Evolutionary conservation across 2,329 filamentous ascomycete genomes (phyloP).

Genomic region (Botrytis porri): DNA sequence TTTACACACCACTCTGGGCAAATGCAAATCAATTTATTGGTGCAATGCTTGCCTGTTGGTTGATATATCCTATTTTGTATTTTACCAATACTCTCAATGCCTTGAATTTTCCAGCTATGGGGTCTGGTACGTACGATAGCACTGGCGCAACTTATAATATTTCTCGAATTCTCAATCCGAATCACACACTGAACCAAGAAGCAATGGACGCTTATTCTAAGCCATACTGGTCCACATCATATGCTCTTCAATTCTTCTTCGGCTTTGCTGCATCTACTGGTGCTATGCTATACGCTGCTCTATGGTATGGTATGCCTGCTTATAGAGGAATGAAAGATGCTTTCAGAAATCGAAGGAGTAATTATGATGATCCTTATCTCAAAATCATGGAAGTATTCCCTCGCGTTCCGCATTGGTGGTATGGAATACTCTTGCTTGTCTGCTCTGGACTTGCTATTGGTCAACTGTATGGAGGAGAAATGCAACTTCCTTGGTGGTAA

Average conservation of each 20-base stretch:
- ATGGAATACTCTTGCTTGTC: slow-evolving; percentile 43
- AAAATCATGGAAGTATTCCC: slow-evolving; percentile 47
- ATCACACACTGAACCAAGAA: slow-evolving; percentile 28
- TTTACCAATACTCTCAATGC: slow-evolving; percentile 45
- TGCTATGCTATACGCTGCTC: slow-evolving; percentile 44
- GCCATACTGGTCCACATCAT: slow-evolving; percentile 40
- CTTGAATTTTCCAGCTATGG: slow-evolving; percentile 43
- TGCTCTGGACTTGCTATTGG: slow-evolving; percentile 45
- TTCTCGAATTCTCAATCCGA: slow-evolving; percentile 55
- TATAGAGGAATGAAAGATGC: slow-evolving; percentile 36
- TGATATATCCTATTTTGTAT: slow-evolving; percentile 41
- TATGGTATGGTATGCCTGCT: slow-evolving; percentile 43
- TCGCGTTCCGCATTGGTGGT: slow-evolving; percentile 58
- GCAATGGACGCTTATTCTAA: slow-evolving; percentile 13
- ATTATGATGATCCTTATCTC: slow-evolving; percentile 43
- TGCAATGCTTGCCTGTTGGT: slow-evolving; percentile 36
- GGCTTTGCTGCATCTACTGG: slow-evolving; percentile 45
- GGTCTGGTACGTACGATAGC: slow-evolving; percentile 58
- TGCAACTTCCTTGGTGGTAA: slow-evolving; percentile 39
- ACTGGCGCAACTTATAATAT: slow-evolving; percentile 63
- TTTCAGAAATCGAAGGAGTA: slow-evolving; percentile 17
- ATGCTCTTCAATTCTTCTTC: slow-evolving; percentile 45
- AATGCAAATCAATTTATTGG: slow-evolving; percentile 38
- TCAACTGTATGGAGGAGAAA: slow-evolving; percentile 56
- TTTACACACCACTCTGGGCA: slow-evolving; percentile 37